Evolutionary conservation across 371 early-diverging fungal species (phyloP).

Genomic region (Quaeritorhiza haematococci): DNA sequence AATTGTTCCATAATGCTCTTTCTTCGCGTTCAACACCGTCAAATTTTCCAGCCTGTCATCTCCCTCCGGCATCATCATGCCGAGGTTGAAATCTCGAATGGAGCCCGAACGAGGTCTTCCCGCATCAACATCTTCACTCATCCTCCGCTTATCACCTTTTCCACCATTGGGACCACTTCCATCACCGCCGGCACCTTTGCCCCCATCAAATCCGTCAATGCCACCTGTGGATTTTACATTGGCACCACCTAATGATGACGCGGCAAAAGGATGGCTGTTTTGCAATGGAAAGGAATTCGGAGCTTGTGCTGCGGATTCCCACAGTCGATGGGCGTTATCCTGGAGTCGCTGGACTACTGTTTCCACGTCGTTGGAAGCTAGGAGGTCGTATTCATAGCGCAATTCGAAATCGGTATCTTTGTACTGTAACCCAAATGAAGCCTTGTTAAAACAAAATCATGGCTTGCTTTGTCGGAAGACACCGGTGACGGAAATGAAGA

Average conservation of each 20-base stretch:
- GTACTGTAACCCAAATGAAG: slow-evolving; percentile 4
- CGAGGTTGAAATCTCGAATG: no score
- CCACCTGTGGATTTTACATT: no score
- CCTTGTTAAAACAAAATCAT: slow-evolving; percentile 1
- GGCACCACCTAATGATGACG: background rate
- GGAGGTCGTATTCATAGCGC: slow-evolving; percentile 35
- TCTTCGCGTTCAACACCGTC: slow-evolving; percentile 37
- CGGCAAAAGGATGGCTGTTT: background rate
- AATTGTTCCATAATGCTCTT: slow-evolving; percentile 32
- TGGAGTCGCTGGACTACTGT: slow-evolving; percentile 23
- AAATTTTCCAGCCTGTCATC: slow-evolving; percentile 9
- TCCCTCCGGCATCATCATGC: slow-evolving; percentile 10
- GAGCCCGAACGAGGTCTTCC: no score
- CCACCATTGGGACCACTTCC: background rate
- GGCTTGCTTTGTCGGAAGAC: background rate
- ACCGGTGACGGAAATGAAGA: background rate
- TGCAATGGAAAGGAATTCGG: background rate
- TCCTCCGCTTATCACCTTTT: slow-evolving; percentile 38
- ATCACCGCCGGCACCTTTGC: no score
- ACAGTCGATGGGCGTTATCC: slow-evolving; percentile 31
- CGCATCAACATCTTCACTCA: slow-evolving; percentile 25
- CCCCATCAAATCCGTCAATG: no score
- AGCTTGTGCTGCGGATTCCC: slow-evolving; percentile 24
- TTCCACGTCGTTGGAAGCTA: slow-evolving; percentile 34
- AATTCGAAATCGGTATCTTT: slow-evolving; percentile 45